Conservation (phyloP, 768 basidiomycete genomes). For the Suillus luteus region DNA sequence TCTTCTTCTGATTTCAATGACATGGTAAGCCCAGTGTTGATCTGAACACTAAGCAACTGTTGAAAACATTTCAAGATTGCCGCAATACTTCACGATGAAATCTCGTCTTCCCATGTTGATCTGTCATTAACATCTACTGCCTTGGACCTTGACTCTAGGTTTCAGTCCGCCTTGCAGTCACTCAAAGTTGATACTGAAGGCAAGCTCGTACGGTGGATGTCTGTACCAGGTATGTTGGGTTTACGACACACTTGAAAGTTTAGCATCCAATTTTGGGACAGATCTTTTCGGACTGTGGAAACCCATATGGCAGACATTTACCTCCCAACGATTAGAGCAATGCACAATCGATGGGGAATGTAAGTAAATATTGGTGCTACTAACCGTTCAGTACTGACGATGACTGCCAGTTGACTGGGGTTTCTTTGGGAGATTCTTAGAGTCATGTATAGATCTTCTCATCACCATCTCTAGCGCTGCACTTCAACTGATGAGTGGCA, state of each 20-base stretch:
- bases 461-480: constrained; percentile 38
- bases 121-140: constrained; percentile 52
- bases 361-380: constrained; percentile 33
- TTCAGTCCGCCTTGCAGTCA: constrained; percentile 42
- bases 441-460: constrained; percentile 42
- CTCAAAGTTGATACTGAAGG: constrained; percentile 60
- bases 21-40: constrained; percentile 49
- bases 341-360: constrained; percentile 44
- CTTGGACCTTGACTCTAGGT: constrained; percentile 59
- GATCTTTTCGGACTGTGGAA: constrained; percentile 31
- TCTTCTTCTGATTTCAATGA: constrained; percentile 52
- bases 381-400: constrained; percentile 6
- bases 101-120: constrained; percentile 43
- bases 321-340: constrained; percentile 23
- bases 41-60: not conserved
- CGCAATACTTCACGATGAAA: constrained; percentile 47
- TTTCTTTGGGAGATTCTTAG: constrained; percentile 48
- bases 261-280: constrained; percentile 7
- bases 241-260: constrained; percentile 6
- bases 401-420: constrained; percentile 56
- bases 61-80: constrained; percentile 42
- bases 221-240: constrained; percentile 46
- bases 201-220: constrained; percentile 49
- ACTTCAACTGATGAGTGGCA: constrained; percentile 32
- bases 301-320: constrained; percentile 26